These are phyloP conservation scores for Pulicaria dysenterica DNA, from an alignment of 129 eudicot genomes.

Conservation along the genomic window DNA sequence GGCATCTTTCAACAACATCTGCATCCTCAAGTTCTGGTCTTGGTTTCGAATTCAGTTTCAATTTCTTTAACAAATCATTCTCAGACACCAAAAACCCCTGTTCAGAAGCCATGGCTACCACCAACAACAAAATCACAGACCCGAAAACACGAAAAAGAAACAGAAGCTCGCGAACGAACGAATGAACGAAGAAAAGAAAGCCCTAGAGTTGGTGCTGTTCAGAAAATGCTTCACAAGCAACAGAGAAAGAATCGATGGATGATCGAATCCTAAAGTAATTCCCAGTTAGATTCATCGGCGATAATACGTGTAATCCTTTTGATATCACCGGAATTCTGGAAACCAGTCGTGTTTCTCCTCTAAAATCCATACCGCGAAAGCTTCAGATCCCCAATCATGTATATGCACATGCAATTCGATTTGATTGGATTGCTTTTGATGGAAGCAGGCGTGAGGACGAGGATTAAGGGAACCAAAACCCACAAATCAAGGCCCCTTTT, in stretches of 20 bases:
- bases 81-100: conserved; percentile 16
- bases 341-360: conserved; percentile 15
- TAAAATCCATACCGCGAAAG: conserved; percentile 29
- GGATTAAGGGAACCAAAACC: conserved; percentile 1
- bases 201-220: conserved; percentile 32
- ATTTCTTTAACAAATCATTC: conserved; percentile 31
- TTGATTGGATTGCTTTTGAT: conserved; percentile 16
- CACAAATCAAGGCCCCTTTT: conserved; percentile 5
- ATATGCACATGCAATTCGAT: not conserved
- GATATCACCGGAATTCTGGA: conserved; percentile 21
- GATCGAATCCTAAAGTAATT: conserved; percentile 38
- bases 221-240: conserved; percentile 54
- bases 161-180: conserved; percentile 6
- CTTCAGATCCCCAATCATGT: conserved; percentile 40
- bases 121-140: conserved; percentile 18
- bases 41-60: conserved; percentile 22
- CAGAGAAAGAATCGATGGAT: conserved; percentile 46
- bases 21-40: conserved; percentile 33
- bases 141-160: conserved; percentile 17
- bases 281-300: conserved; percentile 34
- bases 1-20: conserved; percentile 44
- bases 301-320: conserved; percentile 30
- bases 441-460: conserved; percentile 16
- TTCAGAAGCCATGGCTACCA: conserved; percentile 30
- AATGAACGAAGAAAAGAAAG: not conserved